These are phyloP conservation scores for Elasticomyces elasticus DNA, from an alignment of 495 filamentous ascomycete genomes.

Conservation along the genomic window DNA sequence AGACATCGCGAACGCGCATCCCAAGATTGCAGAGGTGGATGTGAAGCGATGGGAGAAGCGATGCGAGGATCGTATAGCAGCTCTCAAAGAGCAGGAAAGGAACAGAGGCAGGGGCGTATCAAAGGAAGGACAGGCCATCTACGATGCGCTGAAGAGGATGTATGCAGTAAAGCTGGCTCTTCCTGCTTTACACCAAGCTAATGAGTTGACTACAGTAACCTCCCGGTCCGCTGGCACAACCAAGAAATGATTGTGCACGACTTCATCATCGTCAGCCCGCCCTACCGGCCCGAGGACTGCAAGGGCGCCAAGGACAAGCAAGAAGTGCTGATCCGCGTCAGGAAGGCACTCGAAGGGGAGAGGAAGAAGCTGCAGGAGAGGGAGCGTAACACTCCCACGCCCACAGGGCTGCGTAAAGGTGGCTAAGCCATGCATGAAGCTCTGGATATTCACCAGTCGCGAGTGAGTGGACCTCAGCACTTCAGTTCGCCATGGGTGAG, in stretches of 20 bases:
- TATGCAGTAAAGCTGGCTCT: conserved; percentile 21
- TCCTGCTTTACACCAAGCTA: neutral
- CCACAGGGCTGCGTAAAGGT: conserved; percentile 28
- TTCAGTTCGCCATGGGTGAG: too few relatives aligned
- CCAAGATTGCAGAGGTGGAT: conserved; percentile 40
- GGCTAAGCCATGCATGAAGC: conserved; percentile 21
- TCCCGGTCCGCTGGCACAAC: conserved; percentile 55
- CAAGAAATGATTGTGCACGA: conserved; percentile 55
- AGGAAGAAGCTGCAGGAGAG: conserved; percentile 25
- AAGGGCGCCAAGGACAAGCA: conserved; percentile 41
- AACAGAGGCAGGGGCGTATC: conserved; percentile 52
- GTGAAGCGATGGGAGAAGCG: conserved; percentile 43
- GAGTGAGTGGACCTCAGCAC: neutral
- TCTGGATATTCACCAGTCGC: neutral
- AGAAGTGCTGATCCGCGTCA: conserved; percentile 46
- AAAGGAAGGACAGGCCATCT: conserved; percentile 59
- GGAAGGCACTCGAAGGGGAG: conserved; percentile 48
- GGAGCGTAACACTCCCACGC: conserved; percentile 24
- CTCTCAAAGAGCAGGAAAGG: conserved; percentile 45
- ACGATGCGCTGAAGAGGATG: conserved; percentile 53
- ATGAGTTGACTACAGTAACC: conserved; percentile 20
- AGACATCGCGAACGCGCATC: conserved; percentile 16
- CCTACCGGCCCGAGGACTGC: conserved; percentile 53
- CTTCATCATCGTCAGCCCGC: conserved; percentile 50
- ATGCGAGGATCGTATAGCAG: conserved; percentile 44